phyloP scores from a whole-genome alignment of 306 rosid genomes.

The Spatholobus suberectus region DNA sequence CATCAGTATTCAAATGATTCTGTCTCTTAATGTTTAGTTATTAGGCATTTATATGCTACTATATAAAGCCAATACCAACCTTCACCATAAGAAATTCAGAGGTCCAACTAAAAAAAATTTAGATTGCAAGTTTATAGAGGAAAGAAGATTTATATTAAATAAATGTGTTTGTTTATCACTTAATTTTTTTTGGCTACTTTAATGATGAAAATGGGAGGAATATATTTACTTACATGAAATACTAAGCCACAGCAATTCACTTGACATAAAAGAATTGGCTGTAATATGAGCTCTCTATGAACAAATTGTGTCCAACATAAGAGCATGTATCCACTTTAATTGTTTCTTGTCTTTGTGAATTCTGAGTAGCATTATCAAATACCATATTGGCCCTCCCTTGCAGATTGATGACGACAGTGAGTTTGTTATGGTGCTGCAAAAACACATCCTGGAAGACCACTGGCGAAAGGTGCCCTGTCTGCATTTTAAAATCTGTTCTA shows the following conservation, averaged over 20 bases:
- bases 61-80: neutral
- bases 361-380: conserved; percentile 20
- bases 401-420: conserved; percentile 78
- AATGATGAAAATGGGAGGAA: conserved; percentile 9
- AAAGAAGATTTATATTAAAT: neutral
- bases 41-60: conserved; percentile 21
- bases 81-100: neutral
- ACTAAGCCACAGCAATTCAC: neutral
- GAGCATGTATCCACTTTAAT: conserved; percentile 29
- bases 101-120: neutral
- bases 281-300: conserved; percentile 19
- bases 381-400: conserved; percentile 34
- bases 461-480: conserved; percentile 71
- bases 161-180: conserved; percentile 4
- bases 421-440: conserved; percentile 69
- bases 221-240: conserved; percentile 23
- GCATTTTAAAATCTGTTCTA: conserved; percentile 6
- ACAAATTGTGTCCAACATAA: neutral
- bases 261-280: neutral
- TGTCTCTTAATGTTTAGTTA: conserved; percentile 14
- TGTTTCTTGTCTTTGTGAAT: conserved; percentile 8
- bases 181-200: neutral
- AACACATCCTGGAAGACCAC: conserved; percentile 77
- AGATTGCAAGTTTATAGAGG: conserved; percentile 23
- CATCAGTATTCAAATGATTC: conserved; percentile 23